A percentile compares a stretch with the other conserved stretches of the same genome.
These are phyloP conservation scores for Trichoderma afroharzianum DNA, from an alignment of 2,329 filamentous ascomycete genomes.

Conservation along the genomic window DNA sequence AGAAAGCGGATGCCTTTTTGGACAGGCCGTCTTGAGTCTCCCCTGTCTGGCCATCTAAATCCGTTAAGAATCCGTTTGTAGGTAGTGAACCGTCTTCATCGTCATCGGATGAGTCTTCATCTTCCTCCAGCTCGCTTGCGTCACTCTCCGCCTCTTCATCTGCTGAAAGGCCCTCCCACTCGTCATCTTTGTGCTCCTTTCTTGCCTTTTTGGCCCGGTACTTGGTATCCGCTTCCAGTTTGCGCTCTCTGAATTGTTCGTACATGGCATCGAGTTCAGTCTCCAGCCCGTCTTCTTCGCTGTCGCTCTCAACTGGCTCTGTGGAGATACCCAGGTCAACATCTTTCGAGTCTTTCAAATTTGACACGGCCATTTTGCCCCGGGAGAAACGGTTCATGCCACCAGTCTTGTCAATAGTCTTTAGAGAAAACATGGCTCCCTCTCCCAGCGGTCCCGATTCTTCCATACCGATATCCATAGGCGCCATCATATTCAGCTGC, in stretches of 20 bases:
- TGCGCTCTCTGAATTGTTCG: slow-evolving; percentile 75
- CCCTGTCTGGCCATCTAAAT: slow-evolving; percentile 38
- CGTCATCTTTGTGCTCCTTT: slow-evolving; percentile 75
- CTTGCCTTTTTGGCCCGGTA: slow-evolving; percentile 85
- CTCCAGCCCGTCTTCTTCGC: slow-evolving; percentile 79
- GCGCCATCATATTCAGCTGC: slow-evolving; percentile 95
- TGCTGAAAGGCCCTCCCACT: slow-evolving; percentile 86
- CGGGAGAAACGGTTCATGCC: slow-evolving; percentile 59
- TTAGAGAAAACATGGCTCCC: slow-evolving; percentile 82
- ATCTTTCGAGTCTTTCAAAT: slow-evolving; percentile 53
- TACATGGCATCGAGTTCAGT: slow-evolving; percentile 85
- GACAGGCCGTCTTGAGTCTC: slow-evolving; percentile 58
- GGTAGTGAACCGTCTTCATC: slow-evolving; percentile 20
- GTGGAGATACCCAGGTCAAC: slow-evolving; percentile 55
- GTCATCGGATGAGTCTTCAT: slow-evolving; percentile 38
- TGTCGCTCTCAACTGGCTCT: slow-evolving; percentile 63
- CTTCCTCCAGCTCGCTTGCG: slow-evolving; percentile 56
- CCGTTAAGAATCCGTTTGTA: slow-evolving; percentile 32
- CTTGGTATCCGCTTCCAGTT: slow-evolving; percentile 78
- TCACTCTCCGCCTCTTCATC: slow-evolving; percentile 54
- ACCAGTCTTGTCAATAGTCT: slow-evolving; percentile 72
- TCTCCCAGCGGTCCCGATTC: slow-evolving; percentile 74
- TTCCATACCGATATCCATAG: slow-evolving; percentile 93
- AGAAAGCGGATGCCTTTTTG: slow-evolving; percentile 81
- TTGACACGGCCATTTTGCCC: slow-evolving; percentile 72